Base-by-base conservation (phyloP, 2,329 filamentous ascomycete species). In the Nothomitra cinnamomea region DNA sequence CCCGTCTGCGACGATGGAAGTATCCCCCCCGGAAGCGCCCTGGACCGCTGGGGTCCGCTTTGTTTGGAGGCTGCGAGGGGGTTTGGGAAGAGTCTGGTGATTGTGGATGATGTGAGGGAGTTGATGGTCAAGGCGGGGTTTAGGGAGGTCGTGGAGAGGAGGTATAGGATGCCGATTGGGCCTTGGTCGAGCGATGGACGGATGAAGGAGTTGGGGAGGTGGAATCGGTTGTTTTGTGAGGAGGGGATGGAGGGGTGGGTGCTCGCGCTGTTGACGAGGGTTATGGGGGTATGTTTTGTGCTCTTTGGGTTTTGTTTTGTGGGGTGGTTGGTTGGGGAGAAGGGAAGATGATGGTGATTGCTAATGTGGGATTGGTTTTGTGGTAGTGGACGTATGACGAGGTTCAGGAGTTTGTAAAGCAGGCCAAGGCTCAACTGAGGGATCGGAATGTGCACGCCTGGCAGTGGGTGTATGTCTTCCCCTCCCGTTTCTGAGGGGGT, bases 131-230 rank as follows among this genome's bases (percentile, higher is more conserved):
- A 62, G 17, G 61, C 63, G 7, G 72, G 72, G 1, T 75, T 74
- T 57, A 66, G 66, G 3, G 67, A 73, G 56, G 66, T 75, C 1
- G 64, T 67, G 8, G 68, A 71, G 59, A 60, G 60, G 54, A 60
- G 60, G 36, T 70, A 64, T 58, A 67, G 68, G 52, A 66, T 67
- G 63, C 69, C 70, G 0, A 60, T 72, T 15, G 67, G 68, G 2
- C 62, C 65, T 8, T 72, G 70, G 70, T 62, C 63, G 36, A 62
- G 58, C 5, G 67, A 69, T 54, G 57, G 60, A 32, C 62, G 59
- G 51, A 54, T 66, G 51, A 70, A 70, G 58, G 64, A 69, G 52
- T 62, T 67, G 41, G 68, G 69, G 15, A 53, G 57, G 22, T 63
- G 59, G 59, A 64, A 43, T 43, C 17, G 17, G 4, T 35, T 52